phyloP scores from a whole-genome alignment of 2,329 filamentous ascomycete genomes.

The Fusarium redolens region DNA sequence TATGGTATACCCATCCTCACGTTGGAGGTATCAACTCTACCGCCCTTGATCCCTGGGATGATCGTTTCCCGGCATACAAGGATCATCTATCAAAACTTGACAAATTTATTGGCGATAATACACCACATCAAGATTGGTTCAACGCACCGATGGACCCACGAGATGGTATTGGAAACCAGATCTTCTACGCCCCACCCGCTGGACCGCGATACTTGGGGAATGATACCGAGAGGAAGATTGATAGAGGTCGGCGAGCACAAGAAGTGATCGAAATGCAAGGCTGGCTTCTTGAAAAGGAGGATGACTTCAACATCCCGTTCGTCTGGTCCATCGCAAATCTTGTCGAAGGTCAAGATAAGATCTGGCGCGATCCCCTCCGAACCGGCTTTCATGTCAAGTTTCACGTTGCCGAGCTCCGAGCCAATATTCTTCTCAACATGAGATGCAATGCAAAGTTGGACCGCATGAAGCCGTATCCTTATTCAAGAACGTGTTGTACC shows the following conservation, averaged over 20 bases:
- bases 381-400: constrained; percentile 47
- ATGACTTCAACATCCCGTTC: constrained; percentile 19
- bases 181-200: constrained; percentile 43
- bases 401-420: constrained; percentile 46
- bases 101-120: neutral
- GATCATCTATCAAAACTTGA: neutral
- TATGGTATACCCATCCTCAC: constrained; percentile 5
- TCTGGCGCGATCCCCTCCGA: constrained; percentile 30
- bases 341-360: constrained; percentile 21
- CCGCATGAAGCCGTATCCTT: constrained; percentile 51
- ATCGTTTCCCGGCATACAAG: neutral
- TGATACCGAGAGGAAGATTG: neutral
- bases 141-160: constrained; percentile 26
- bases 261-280: constrained; percentile 39
- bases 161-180: constrained; percentile 44
- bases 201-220: constrained; percentile 36
- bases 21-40: neutral
- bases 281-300: constrained; percentile 8
- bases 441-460: constrained; percentile 60
- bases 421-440: constrained; percentile 60
- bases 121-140: neutral
- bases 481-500: constrained; percentile 64
- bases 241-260: constrained; percentile 13
- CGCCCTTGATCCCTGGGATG: neutral
- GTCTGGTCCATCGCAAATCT: constrained; percentile 17